Evolutionary conservation across 331 rosid species (phyloP), one percentile per base, ranked within the genome.

Genomic region (Rhamnella rubrinervis): DNA sequence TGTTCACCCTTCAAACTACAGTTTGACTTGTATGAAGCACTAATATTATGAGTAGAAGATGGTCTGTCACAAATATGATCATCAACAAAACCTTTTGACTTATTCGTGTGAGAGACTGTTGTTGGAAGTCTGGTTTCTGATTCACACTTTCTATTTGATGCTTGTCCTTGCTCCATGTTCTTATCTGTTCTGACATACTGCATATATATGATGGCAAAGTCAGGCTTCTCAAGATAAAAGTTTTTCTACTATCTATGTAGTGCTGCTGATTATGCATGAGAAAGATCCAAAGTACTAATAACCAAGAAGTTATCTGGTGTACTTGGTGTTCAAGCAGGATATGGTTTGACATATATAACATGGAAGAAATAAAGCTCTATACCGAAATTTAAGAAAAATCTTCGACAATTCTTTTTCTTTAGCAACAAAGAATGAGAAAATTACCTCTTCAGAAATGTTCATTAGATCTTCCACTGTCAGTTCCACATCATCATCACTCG

Each of bases 401-500:
- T 2, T 44, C 0, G 1, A 1, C 0, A 10, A 44, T 10, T 21
- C 41, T 51, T 56, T 56, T 65, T 70, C 40, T 65, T 31, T 28
- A 28, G 46, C 40, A 58, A 15, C 7, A 61, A 37, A 57, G 68
- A 70, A 65, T 72, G 53, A 73, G 37, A 38, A 72, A 64, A 70
- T 71, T 55, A 86, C 98, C 96, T 90, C 86, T 67, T 85, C 73
- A 15, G 98, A 92, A 59, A 83, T 88, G 67, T 69, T 75, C 83
- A 90, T 71, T 55, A 88, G 73, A 81, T 93, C 98, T 39, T 85
- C 89, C 59, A 85, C 77, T 1, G 96, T 86, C 61, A 93, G 83
- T 49, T 84, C 97, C 25, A 79, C 53, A 15, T 81, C 88, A 67
- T 81, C 82, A 55, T 78, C 87, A 70, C 65, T 76, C 8, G 31